Base-by-base conservation (phyloP, 208 protist genomes). In the Sergeia podlipaevii region DNA sequence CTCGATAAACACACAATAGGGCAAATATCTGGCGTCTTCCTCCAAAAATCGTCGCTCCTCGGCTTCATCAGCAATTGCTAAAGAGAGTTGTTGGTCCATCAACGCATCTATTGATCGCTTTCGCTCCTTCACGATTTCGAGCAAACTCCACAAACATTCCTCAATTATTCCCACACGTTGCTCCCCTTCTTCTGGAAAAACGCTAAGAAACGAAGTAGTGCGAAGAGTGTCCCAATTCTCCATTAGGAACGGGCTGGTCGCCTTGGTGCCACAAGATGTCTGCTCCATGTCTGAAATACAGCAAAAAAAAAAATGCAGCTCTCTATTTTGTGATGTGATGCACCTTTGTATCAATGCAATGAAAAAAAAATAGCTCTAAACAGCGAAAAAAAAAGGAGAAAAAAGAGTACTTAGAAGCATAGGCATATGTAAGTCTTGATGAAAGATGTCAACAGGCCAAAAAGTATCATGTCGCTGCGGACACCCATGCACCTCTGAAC, bases 41-140 rank as follows among this genome's bases (percentile, higher is more conserved):
- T 58, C 41, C 29, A 90, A 59, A 37, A 86, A 81, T 2, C 65
- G 66, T 1, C 82, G 71, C 55, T 86, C 82, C 38, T 84, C 65
- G 33, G 13, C 60, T 45, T 90, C 77, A 70, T 90, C 77, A 0
- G 29, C 43, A 0, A 70, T 26, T 5, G 68, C 5, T 28, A 32
- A 24, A 21, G 28, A 17, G 33, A 70, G 13, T 23, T 39, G 32
- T 15, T 26, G 44, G 1, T 30, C 39, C 30, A 60, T 51, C 4
- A 51, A 11, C 3, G 20, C 43, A 18, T 52, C 8, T 8, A 69
- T 34, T 8, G 39, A 46, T 2, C 27, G 29, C 28, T 71, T 78
- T 27, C 60, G 20, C 29, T 30, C 32, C 30, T 53, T 21, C 21
- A 72, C 38, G 8, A 54, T 47, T 4, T 30, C 36, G 13, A 77